A percentile compares a stretch with the other conserved stretches of the same genome.
These are phyloP conservation scores for Sanghuangporus weigelae DNA, from an alignment of 1,284 basidiomycete species.

Conservation along the genomic window DNA sequence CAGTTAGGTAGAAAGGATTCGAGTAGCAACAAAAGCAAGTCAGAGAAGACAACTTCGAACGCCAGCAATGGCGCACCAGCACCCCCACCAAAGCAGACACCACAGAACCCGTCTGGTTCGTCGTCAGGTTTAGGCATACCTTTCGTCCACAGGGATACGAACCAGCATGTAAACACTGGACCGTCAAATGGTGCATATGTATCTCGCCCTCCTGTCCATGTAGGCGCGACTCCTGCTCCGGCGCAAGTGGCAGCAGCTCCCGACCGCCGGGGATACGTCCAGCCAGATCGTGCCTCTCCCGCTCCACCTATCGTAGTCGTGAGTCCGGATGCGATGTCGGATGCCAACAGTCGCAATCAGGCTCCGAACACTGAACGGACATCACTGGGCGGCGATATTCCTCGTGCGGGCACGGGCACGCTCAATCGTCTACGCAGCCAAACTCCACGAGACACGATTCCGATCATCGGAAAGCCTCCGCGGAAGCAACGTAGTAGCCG, in stretches of 20 bases:
- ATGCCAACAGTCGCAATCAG: conserved; percentile 41
- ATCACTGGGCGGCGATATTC: conserved; percentile 51
- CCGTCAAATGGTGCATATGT: conserved; percentile 22
- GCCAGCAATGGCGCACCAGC: conserved; percentile 31
- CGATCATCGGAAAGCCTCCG: conserved; percentile 90
- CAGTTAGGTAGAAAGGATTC: conserved; percentile 58
- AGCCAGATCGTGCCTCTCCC: conserved; percentile 41
- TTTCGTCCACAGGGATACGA: neutral
- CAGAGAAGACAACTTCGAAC: conserved; percentile 30
- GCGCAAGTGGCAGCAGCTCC: conserved; percentile 5
- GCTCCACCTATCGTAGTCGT: conserved; percentile 89
- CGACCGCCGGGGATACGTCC: conserved; percentile 26
- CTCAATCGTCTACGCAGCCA: conserved; percentile 59
- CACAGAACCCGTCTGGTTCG: conserved; percentile 5
- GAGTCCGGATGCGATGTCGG: conserved; percentile 68
- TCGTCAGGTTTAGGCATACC: conserved; percentile 9
- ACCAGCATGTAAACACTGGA: neutral
- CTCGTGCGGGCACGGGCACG: conserved; percentile 36
- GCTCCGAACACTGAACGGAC: conserved; percentile 46
- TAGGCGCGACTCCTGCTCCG: neutral
- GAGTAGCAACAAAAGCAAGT: conserved; percentile 58
- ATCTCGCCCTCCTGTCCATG: neutral
- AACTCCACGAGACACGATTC: conserved; percentile 90
- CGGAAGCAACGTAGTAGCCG: conserved; percentile 94
- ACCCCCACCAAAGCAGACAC: conserved; percentile 28